Evolutionary conservation across 2,329 filamentous ascomycete species (phyloP).

Genomic region (Saccharata proteae): DNA sequence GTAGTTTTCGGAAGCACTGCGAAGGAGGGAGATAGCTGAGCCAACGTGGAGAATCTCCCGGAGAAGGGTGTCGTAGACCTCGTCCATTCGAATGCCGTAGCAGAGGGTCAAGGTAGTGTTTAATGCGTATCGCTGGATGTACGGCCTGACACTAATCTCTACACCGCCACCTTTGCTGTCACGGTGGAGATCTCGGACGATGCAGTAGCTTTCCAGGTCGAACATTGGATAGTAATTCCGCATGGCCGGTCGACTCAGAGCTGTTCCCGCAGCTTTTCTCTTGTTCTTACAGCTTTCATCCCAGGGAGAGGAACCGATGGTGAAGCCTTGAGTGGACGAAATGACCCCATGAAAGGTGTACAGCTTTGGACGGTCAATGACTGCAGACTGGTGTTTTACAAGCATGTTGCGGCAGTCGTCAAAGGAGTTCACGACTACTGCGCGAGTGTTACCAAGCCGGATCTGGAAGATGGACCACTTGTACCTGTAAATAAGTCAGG

Average conservation of each 20-base stretch:
- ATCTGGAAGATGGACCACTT: constrained; percentile 40
- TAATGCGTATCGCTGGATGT: constrained; percentile 41
- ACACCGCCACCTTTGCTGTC: constrained; percentile 31
- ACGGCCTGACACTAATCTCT: constrained; percentile 37
- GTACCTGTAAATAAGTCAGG: constrained; percentile 29
- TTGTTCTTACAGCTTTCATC: constrained; percentile 43
- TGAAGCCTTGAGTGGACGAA: constrained; percentile 41
- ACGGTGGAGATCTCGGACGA: constrained; percentile 34
- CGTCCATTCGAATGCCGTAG: constrained; percentile 45
- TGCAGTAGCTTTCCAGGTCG: constrained; percentile 40
- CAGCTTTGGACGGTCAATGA: constrained; percentile 39
- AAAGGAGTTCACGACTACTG: constrained; percentile 42
- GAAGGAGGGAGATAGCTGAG: constrained; percentile 38
- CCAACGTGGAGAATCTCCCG: constrained; percentile 43
- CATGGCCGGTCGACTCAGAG: constrained; percentile 34
- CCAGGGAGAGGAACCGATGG: constrained; percentile 43
- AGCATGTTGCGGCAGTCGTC: constrained; percentile 41
- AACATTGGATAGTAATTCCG: constrained; percentile 41
- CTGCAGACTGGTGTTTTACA: constrained; percentile 36
- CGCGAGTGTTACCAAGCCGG: constrained; percentile 39
- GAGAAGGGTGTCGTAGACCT: constrained; percentile 38
- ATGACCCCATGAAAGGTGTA: constrained; percentile 45
- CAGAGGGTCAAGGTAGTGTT: constrained; percentile 44
- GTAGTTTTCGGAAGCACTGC: constrained; percentile 40
- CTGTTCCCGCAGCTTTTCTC: constrained; percentile 38